phyloP scores from a whole-genome alignment of 2,329 filamentous ascomycete genomes.

The Epichloe amarillans region DNA sequence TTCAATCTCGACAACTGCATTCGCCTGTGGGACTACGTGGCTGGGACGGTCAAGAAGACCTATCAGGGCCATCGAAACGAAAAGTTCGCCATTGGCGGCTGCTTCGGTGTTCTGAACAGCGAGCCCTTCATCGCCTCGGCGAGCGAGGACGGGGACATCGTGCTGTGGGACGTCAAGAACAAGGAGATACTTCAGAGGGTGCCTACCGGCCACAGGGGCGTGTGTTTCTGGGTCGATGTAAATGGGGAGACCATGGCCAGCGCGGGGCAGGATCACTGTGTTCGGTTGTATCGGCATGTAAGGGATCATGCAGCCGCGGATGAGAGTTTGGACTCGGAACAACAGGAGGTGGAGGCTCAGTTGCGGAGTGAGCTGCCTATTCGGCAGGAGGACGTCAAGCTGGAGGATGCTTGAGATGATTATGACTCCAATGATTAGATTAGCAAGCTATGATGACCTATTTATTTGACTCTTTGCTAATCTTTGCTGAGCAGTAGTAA shows the following conservation, averaged over 20 bases:
- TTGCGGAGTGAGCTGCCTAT: slow-evolving; percentile 3
- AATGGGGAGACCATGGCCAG: slow-evolving; percentile 43
- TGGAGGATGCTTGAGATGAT: slow-evolving; percentile 4
- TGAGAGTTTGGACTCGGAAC: not conserved
- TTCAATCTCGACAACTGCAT: slow-evolving; percentile 85
- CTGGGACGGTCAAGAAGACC: slow-evolving; percentile 85
- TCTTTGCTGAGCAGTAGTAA: not conserved
- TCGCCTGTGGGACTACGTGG: slow-evolving; percentile 88
- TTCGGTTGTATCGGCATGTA: slow-evolving; percentile 35
- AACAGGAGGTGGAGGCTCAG: not conserved
- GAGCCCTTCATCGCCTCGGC: slow-evolving; percentile 61
- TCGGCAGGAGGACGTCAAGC: slow-evolving; percentile 4
- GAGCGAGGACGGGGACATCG: slow-evolving; percentile 73
- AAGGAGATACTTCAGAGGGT: slow-evolving; percentile 70
- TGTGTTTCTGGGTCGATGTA: slow-evolving; percentile 55
- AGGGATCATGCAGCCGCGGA: not conserved
- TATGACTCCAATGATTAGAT: not conserved
- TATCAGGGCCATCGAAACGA: slow-evolving; percentile 86
- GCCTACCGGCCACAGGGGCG: slow-evolving; percentile 32
- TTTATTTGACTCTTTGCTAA: not conserved
- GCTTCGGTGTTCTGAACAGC: slow-evolving; percentile 51
- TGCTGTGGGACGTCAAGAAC: slow-evolving; percentile 81
- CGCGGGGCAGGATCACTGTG: slow-evolving; percentile 39
- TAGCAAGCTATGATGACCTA: not conserved
- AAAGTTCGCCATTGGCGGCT: slow-evolving; percentile 71